Evolutionary conservation across 139 green algal species (phyloP), one percentile per base, ranked within the genome.

Genomic region (Volvox reticuliferus): DNA sequence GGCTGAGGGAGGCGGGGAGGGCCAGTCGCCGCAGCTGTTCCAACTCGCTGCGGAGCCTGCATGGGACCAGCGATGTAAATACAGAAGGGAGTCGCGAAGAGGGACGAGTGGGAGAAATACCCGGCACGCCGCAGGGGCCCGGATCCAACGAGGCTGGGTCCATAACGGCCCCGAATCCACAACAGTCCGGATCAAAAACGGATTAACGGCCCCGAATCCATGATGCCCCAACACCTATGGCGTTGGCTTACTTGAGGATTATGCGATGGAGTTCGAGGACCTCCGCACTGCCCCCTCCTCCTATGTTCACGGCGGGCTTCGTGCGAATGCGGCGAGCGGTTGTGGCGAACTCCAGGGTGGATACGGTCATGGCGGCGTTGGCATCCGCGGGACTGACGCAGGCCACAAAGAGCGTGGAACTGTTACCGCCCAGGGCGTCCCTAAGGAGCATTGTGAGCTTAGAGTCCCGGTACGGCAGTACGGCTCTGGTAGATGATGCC

Each of bases 401-500:
- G 26, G 97, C 97, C n/a, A 99, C 94, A 95, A 99, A 98, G 32
- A 96, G 87, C 17, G 97, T 99, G 65, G 94, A 92, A 87, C 84
- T 93, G 94, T 99, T 99, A 81, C 97, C 97, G 17, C 97, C 94
- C 61, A 96, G 89, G 0, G 92, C 89, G 87, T 93, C 82, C 9
- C 87, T 86, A 50, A 94, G 92, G 91, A 99, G 97, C n/a, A 97
- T 95, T 0, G 98, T 99, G 2, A 99, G 97, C 94, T 99, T 99
- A 71, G 91, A 97, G 94, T 99, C 97, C 20, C 98, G 92, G 88
- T 93, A 95, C 3, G 85, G 85, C 37, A 89, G 85, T n/a, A 89
- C 69, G 22, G 63, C 37, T 13, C 63, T 84, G 36, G 78, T 1
- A 24, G 78, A 55, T 55, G 44, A 55, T 55, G 44, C 44, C 44